Conservation (phyloP, 257 asterid species). For the Solanum corneliomulleri region DNA sequence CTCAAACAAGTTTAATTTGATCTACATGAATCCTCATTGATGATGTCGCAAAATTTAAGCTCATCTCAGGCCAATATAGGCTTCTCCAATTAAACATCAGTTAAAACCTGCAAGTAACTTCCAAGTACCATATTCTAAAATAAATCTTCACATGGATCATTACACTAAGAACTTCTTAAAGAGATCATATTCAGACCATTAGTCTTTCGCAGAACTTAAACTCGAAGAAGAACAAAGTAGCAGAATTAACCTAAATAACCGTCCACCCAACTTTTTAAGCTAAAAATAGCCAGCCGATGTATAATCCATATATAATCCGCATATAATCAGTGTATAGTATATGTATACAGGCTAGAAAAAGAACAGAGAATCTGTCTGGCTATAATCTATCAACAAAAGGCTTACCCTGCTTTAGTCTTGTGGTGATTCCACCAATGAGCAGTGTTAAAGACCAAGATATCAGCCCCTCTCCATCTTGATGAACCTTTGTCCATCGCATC, state of each 20-base stretch:
- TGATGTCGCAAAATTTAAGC: background rate
- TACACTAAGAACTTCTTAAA: background rate
- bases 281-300: background rate
- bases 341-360: background rate
- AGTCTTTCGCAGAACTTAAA: background rate
- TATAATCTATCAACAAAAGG: background rate
- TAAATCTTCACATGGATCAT: background rate
- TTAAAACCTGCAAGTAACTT: background rate
- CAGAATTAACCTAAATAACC: background rate
- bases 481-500: slow-evolving; percentile 79
- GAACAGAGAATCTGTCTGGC: background rate
- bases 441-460: slow-evolving; percentile 78
- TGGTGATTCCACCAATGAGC: slow-evolving; percentile 97
- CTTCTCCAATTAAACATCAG: background rate
- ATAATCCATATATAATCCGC: background rate
- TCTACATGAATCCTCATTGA: background rate
- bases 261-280: background rate
- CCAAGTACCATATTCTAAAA: background rate
- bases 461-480: slow-evolving; percentile 86
- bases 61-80: background rate
- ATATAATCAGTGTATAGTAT: background rate
- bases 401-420: slow-evolving; percentile 85
- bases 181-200: background rate
- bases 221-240: background rate
- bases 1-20: background rate